These are phyloP conservation scores for Termitomyces sp. DNA, from an alignment of 768 basidiomycete genomes.

Conservation along the genomic window DNA sequence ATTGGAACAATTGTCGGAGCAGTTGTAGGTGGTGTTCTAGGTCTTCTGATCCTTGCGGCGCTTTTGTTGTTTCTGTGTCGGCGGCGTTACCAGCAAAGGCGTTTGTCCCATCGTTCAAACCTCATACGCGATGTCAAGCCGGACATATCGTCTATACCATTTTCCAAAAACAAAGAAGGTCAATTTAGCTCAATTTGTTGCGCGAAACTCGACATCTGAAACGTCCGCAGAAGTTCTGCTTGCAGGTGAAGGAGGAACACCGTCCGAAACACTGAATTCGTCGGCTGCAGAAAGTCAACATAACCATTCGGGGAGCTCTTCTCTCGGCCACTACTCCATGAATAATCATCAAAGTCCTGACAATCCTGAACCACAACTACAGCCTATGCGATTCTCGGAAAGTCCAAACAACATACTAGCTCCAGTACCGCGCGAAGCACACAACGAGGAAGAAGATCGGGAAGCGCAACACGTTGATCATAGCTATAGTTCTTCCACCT, in stretches of 20 bases:
- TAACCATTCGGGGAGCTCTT: neutral
- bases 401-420: neutral
- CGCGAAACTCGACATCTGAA: neutral
- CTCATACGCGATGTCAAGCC: neutral
- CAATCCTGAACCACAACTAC: neutral
- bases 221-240: neutral
- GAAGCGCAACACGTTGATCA: neutral
- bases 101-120: neutral
- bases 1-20: slow-evolving; percentile 1
- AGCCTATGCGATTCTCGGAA: neutral
- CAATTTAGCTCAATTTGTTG: neutral
- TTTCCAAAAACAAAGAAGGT: neutral
- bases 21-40: neutral
- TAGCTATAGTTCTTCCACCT: neutral
- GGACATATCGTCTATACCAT: neutral
- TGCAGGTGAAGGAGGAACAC: neutral
- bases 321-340: neutral
- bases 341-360: no score
- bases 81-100: neutral
- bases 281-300: neutral
- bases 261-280: neutral
- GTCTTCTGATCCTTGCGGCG: neutral
- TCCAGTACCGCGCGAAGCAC: neutral
- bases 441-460: neutral
- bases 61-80: neutral